Evolutionary conservation across 257 asterid genomes (phyloP).

Genomic region (Solanum lycopersicoides): DNA sequence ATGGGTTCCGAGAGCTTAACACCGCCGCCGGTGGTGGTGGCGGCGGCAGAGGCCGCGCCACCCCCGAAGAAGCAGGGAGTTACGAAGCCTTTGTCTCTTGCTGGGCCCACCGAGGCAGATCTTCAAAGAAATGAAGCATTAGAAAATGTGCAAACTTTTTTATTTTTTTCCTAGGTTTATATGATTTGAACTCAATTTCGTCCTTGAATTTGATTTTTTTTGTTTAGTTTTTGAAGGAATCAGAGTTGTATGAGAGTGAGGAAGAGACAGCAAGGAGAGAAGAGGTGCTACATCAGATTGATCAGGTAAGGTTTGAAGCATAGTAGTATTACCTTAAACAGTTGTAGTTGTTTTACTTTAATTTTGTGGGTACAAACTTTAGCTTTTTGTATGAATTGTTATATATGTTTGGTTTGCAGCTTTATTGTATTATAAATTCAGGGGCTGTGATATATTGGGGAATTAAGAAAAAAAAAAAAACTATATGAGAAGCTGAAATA

Average conservation of each 20-base stretch:
- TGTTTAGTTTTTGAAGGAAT: conserved; percentile 1
- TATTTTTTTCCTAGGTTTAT: background rate
- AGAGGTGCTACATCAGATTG: conserved; percentile 1
- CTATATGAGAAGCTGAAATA: background rate
- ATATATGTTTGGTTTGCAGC: background rate
- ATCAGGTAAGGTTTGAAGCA: background rate
- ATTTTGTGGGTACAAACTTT: background rate
- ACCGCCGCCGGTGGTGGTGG: background rate
- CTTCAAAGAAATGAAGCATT: conserved; percentile 8
- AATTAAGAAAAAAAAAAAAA: background rate
- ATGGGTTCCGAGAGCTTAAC: conserved; percentile 10
- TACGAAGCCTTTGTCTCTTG: conserved; percentile 8
- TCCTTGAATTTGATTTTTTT: background rate
- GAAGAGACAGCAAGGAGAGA: conserved; percentile 12
- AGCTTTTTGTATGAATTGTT: background rate
- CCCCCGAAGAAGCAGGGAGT: conserved; percentile 8
- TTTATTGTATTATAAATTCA: background rate
- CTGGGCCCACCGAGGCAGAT: conserved; percentile 16
- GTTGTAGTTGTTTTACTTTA: background rate
- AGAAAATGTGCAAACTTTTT: background rate
- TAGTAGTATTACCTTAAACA: background rate
- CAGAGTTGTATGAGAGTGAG: background rate
- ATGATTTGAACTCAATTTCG: background rate
- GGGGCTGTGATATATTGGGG: background rate
- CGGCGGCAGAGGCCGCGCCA: background rate